These are phyloP conservation scores for Echinochloa phyllopogon DNA, from an alignment of 176 grass and related monocot species.

Conservation along the genomic window DNA sequence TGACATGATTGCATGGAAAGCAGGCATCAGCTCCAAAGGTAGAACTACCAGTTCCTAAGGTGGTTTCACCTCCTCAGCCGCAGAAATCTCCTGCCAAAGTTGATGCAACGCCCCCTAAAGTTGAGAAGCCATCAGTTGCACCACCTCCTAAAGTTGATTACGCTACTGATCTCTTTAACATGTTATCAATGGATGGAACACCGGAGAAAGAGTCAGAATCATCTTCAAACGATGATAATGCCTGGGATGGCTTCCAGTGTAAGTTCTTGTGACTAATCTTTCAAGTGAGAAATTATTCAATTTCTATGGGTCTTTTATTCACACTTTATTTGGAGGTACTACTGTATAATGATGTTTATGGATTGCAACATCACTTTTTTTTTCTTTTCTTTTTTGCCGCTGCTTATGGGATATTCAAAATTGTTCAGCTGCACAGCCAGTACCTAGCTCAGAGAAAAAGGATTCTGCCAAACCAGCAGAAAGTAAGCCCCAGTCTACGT, in stretches of 20 bases:
- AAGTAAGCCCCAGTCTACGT: conserved; percentile 63
- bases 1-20: conserved; percentile 38
- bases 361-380: conserved; percentile 7
- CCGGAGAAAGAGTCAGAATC: conserved; percentile 68
- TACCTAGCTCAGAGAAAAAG: conserved; percentile 63
- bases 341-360: conserved; percentile 6
- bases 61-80: conserved; percentile 55
- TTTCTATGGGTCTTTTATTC: conserved; percentile 2
- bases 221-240: conserved; percentile 74
- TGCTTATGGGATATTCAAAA: conserved; percentile 34
- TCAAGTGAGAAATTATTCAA: conserved; percentile 11
- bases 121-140: conserved; percentile 44
- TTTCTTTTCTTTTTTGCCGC: conserved; percentile 31
- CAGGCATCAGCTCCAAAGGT: conserved; percentile 66
- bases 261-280: conserved; percentile 49
- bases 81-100: conserved; percentile 56
- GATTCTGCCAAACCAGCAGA: conserved; percentile 65
- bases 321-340: background rate
- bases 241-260: conserved; percentile 94
- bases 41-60: conserved; percentile 63
- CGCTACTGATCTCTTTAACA: conserved; percentile 89
- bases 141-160: conserved; percentile 91
- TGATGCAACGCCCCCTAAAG: conserved; percentile 51
- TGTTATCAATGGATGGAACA: conserved; percentile 80
- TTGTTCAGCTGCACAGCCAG: conserved; percentile 73